Base-by-base conservation (phyloP, 495 filamentous ascomycete species). In the Aspergillus funiculosus region DNA sequence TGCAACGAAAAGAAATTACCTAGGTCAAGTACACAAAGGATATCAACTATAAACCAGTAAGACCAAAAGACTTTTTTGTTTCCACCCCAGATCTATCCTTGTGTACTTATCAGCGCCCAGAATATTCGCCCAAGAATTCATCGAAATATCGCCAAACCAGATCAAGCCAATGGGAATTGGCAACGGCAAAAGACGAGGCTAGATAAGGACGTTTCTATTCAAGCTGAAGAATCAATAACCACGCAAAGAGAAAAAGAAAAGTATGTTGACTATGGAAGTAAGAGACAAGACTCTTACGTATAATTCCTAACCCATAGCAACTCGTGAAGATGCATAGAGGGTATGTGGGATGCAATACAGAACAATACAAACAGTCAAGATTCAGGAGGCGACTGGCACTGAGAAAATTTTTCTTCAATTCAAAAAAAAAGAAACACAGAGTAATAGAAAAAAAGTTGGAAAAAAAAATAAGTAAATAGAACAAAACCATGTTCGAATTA, bases 231-330 rank as follows among this genome's bases (percentile, higher is more conserved):
- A n/a, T n/a, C 30, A 32, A 35, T 28, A 44, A 5, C 34, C 47
- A 53, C 48, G 24, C 46, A 54, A 50, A 48, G 28, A 40, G 34
- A 51, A 53, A 53, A 29, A 25, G 38, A 46, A 45, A 27, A 51
- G 38, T 48, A 41, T 21, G 46, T 53, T 55, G 43, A 52, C 55
- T 58, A 60, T 63, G 52, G 43, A 57, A 35, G 45, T 42, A 52
- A 46, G 44, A 54, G 47, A 51, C 25, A 42, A 34, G 31, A 35
- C 41, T 50, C 46, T 46, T 54, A 37, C 43, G 36, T 31, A 34
- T 18, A 52, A 53, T 58, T 44, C 54, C 57, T 52, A 58, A 56
- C 61, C 62, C 59, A 58, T 55, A 51, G 58, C 56, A 57, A 57
- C 50, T 39, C 50, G 55, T 46, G 35, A 56, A 51, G 54, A 61